These are phyloP conservation scores for Solanum etuberosum DNA, from an alignment of 257 asterid genomes.

Conservation along the genomic window DNA sequence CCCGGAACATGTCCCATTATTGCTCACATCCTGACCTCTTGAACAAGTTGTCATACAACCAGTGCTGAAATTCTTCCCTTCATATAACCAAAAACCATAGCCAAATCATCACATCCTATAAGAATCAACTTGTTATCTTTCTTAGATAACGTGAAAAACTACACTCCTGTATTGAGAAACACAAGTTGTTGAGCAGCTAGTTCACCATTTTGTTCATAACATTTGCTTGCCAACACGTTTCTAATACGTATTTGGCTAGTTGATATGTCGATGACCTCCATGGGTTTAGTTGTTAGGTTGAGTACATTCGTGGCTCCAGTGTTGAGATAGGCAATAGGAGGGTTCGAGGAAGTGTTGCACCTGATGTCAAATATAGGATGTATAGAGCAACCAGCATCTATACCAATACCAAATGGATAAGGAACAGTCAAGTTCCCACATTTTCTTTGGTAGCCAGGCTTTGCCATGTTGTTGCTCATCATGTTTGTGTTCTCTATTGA, in stretches of 20 bases:
- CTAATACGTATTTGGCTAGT: background rate
- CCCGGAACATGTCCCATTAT: too few relatives aligned
- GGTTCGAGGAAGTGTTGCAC: background rate
- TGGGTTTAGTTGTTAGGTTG: background rate
- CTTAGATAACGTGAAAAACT: background rate
- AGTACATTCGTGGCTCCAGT: background rate
- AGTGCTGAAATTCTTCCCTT: background rate
- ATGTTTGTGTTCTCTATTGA: background rate
- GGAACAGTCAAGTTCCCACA: slow-evolving; percentile 22
- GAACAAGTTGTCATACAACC: too few relatives aligned
- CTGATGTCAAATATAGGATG: background rate
- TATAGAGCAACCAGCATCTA: slow-evolving; percentile 4
- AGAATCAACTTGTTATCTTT: background rate
- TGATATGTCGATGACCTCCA: slow-evolving; percentile 2
- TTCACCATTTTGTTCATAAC: slow-evolving; percentile 2
- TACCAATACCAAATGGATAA: slow-evolving; percentile 16
- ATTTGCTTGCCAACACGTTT: background rate
- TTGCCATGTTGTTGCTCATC: background rate
- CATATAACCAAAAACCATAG: background rate
- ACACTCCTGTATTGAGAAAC: background rate
- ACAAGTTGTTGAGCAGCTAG: background rate
- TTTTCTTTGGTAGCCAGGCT: background rate
- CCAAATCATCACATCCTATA: too few relatives aligned
- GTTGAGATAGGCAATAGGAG: slow-evolving; percentile 3
- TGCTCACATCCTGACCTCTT: too few relatives aligned